Percentiles rank a stretch among this genome's conserved stretches.
phyloP scores from a whole-genome alignment of 2,329 filamentous ascomycete genomes.

The Cladosporium sp. region DNA sequence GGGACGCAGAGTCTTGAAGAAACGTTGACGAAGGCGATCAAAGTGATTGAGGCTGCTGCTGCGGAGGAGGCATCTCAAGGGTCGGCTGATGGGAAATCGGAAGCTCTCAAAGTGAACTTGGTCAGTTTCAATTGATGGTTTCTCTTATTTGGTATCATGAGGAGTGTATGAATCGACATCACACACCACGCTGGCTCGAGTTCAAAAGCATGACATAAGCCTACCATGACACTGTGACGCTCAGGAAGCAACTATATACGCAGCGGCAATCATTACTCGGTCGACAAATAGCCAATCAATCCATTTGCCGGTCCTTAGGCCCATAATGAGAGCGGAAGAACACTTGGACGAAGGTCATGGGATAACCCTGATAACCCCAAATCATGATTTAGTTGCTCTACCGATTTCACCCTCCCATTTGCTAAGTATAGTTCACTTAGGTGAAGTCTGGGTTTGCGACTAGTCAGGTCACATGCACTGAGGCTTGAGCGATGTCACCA shows the following conservation, averaged over 20 bases:
- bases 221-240: background rate
- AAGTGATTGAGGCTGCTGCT: background rate
- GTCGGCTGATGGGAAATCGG: background rate
- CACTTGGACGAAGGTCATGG: background rate
- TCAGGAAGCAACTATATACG: background rate
- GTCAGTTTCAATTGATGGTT: background rate
- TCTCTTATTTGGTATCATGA: background rate
- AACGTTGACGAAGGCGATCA: background rate
- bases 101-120: background rate
- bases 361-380: background rate
- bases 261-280: background rate
- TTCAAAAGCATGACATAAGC: background rate
- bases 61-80: background rate
- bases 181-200: background rate
- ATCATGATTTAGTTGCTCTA: background rate
- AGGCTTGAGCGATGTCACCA: no score
- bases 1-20: constrained; percentile 1
- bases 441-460: no score
- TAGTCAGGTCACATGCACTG: background rate
- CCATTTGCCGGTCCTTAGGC: background rate
- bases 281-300: background rate
- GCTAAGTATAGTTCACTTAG: background rate
- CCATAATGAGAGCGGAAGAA: background rate
- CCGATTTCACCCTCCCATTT: background rate
- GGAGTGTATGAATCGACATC: background rate